Base-by-base conservation (phyloP, 306 rosid genomes). In the Trifolium subterraneum region DNA sequence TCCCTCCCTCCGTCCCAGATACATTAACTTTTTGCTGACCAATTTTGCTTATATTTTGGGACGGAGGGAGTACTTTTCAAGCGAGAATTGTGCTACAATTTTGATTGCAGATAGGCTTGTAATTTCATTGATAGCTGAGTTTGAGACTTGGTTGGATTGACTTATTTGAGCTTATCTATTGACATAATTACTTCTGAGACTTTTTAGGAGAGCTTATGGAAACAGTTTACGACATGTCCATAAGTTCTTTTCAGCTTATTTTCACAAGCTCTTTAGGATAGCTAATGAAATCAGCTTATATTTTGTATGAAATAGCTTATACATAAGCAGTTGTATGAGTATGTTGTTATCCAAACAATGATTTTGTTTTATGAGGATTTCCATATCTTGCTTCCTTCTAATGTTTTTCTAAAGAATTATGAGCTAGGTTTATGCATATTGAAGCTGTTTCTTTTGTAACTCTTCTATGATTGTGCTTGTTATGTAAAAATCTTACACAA, bases 391-490 rank as follows among this genome's bases (percentile, higher is more conserved):
- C 8, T 33, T 33, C 36, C 36, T 0, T 33, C 36, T 33, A 33
- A 33, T 33, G 4, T 29, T 29, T 29, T 29, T 29, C 33, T 29
- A 29, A 29, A 29, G 33, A 29, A 29, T 38, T 22, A 15, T 27
- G 16, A 63, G 23, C 68, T 6, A 64, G 38, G 64, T 64, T 48
- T 45, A 50, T 25, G 15, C 47, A 50, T 41, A 55, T 29, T 51
- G 12, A 50, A 48, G 38, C 1, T 48, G 65, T 42, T 45, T 56
- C 61, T 33, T 19, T 18, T 48, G 52, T 50, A 50, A 63, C 55
- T 64, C 55, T 36, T 51, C 45, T 25, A 52, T 52, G 65, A 39
- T 33, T 50, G 38, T 74, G 42, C 22, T 33, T 59, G 29, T 56
- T 33, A 36, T n/a, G n/a, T 60, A 20, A 33, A 33, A 9, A 45